A percentile compares a stretch with the other conserved stretches of the same genome.
Evolutionary conservation across 768 basidiomycete genomes (phyloP).

Genomic region (Strobilomyces echinocephalus): DNA sequence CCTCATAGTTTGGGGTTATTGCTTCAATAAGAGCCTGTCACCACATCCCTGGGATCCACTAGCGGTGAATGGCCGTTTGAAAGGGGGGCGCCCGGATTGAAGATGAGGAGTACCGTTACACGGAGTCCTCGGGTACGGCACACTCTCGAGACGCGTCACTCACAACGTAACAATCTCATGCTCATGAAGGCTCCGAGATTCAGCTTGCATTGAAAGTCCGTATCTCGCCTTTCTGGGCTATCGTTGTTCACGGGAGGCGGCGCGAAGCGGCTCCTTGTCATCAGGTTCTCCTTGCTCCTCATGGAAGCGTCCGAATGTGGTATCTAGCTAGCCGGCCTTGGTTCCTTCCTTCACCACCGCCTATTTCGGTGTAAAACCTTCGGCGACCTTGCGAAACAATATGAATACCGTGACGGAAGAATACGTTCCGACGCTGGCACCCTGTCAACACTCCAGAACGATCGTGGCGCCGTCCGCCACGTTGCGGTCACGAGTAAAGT

Average conservation of each 20-base stretch:
- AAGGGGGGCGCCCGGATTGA: too few relatives aligned
- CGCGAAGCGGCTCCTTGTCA: too few relatives aligned
- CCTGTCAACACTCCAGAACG: neutral
- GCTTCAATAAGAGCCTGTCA: too few relatives aligned
- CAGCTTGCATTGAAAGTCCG: neutral
- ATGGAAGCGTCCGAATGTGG: neutral
- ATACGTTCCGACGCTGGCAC: neutral
- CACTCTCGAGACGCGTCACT: neutral
- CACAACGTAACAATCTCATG: neutral
- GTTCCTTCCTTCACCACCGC: too few relatives aligned
- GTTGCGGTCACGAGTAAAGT: neutral
- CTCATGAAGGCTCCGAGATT: neutral
- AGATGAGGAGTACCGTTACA: too few relatives aligned
- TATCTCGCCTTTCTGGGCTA: neutral
- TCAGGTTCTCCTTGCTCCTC: neutral
- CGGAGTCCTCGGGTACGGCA: neutral
- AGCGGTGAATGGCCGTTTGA: too few relatives aligned
- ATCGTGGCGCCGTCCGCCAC: neutral
- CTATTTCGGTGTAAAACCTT: too few relatives aligned
- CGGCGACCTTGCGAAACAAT: neutral
- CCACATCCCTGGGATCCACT: too few relatives aligned
- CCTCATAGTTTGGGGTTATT: too few relatives aligned
- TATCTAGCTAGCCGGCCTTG: neutral
- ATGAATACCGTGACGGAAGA: neutral
- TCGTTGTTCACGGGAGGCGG: neutral